phyloP scores from a whole-genome alignment of 1,284 basidiomycete species.

The Sanghuangporus weigelae region DNA sequence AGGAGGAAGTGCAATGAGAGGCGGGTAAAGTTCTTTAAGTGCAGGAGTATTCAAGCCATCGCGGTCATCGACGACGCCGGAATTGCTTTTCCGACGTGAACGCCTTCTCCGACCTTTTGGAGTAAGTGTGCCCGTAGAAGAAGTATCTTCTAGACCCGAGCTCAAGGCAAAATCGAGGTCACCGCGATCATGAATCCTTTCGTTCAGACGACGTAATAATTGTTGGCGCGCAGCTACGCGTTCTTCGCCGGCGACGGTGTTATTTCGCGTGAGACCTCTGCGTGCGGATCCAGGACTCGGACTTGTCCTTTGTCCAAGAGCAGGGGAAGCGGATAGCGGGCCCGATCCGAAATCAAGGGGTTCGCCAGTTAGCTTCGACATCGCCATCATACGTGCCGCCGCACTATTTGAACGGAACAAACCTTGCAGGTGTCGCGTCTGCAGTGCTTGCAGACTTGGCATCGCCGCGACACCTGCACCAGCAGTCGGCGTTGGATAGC shows the following conservation, averaged over 20 bases:
- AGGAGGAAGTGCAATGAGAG: conserved; percentile 12
- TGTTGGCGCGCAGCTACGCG: conserved; percentile 61
- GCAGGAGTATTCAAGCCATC: conserved; percentile 57
- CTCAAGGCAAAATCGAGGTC: conserved; percentile 42
- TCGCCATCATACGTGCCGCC: conserved; percentile 58
- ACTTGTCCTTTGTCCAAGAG: conserved; percentile 22
- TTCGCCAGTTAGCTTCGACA: conserved; percentile 70
- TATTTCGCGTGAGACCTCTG: conserved; percentile 57
- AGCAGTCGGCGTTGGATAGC: neutral
- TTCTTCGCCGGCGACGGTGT: conserved; percentile 76
- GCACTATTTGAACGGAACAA: conserved; percentile 78
- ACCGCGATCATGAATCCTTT: conserved; percentile 58
- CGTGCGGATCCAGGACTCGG: conserved; percentile 40
- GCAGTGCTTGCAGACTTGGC: conserved; percentile 67
- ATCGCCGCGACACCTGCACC: conserved; percentile 57
- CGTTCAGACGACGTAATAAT: conserved; percentile 57
- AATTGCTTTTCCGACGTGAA: conserved; percentile 46
- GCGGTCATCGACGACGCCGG: conserved; percentile 56
- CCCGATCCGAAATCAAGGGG: conserved; percentile 37
- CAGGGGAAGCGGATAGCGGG: conserved; percentile 36
- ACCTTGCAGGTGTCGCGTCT: conserved; percentile 38
- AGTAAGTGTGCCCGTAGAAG: conserved; percentile 34
- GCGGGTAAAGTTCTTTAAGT: conserved; percentile 23
- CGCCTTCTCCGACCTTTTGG: conserved; percentile 53
- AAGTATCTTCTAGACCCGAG: conserved; percentile 54